These are phyloP conservation scores for Ceratocystis eucalypticola DNA, from an alignment of 2,329 filamentous ascomycete species.

Conservation along the genomic window DNA sequence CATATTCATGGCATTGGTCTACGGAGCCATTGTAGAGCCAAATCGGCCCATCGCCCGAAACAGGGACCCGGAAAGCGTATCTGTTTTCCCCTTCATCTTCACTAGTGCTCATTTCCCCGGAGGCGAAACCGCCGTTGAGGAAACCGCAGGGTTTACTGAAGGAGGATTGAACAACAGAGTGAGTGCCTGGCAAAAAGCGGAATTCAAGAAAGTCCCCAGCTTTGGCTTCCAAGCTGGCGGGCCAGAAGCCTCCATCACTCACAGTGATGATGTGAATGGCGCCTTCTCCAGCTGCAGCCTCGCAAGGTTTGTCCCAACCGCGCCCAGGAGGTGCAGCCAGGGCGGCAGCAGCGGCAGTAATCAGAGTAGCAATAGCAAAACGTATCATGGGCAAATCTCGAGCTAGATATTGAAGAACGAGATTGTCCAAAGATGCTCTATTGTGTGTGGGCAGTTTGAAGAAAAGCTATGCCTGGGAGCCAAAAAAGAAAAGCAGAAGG, in stretches of 20 bases:
- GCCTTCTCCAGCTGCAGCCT: neutral
- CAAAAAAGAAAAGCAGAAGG: too few relatives aligned
- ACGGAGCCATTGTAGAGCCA: too few relatives aligned
- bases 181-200: neutral
- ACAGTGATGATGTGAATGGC: neutral
- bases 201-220: neutral
- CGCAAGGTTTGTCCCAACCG: neutral
- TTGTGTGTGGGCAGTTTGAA: neutral
- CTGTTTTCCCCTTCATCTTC: neutral
- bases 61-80: constrained; percentile 21
- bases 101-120: neutral
- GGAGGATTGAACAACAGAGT: constrained; percentile 18
- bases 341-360: neutral
- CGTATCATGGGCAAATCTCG: neutral
- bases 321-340: neutral
- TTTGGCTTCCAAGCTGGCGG: neutral
- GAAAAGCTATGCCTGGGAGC: too few relatives aligned
- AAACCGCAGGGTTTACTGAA: constrained; percentile 34
- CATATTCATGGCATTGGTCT: too few relatives aligned
- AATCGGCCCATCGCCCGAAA: too few relatives aligned
- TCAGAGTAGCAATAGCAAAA: neutral
- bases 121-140: constrained; percentile 20
- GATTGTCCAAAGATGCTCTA: neutral
- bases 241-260: neutral
- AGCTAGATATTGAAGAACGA: neutral